Evolutionary conservation across 2,329 filamentous ascomycete genomes (phyloP).

Genomic region (Aschersonia sp.): DNA sequence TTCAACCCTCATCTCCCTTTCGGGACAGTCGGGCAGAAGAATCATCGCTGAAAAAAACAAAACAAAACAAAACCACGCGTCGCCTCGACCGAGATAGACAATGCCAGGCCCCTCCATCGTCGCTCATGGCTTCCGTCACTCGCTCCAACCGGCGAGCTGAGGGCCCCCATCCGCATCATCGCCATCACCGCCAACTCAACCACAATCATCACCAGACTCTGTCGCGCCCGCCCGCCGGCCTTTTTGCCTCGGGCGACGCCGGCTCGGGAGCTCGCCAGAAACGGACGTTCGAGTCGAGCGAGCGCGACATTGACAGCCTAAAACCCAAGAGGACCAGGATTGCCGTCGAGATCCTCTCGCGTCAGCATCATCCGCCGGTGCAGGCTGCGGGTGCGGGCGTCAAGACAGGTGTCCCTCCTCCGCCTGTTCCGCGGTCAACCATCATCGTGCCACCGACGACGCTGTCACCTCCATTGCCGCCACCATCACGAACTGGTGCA

Average conservation of each 20-base stretch:
- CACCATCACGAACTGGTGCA: neutral
- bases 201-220: slow-evolving; percentile 8
- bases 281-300: slow-evolving; percentile 28
- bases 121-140: slow-evolving; percentile 36
- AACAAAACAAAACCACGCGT: too few species aligned
- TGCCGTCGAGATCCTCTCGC: slow-evolving; percentile 34
- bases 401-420: slow-evolving; percentile 9
- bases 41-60: too few species aligned
- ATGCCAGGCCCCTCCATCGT: slow-evolving; percentile 20
- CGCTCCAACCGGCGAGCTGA: slow-evolving; percentile 36
- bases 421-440: slow-evolving; percentile 12
- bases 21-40: too few species aligned
- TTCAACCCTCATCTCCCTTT: too few species aligned
- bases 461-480: slow-evolving; percentile 2
- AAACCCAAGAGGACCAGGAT: slow-evolving; percentile 36
- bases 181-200: slow-evolving; percentile 10
- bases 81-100: slow-evolving; percentile 13
- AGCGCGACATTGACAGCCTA: slow-evolving; percentile 28
- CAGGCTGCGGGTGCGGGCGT: slow-evolving; percentile 7
- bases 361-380: slow-evolving; percentile 12
- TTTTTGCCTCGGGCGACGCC: slow-evolving; percentile 14
- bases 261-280: slow-evolving; percentile 28
- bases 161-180: slow-evolving; percentile 19
- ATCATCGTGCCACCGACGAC: slow-evolving; percentile 5
- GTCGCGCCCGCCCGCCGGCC: slow-evolving; percentile 6